phyloP scores from a whole-genome alignment of 83 land plant species.

The Isoetes engelmannii region DNA sequence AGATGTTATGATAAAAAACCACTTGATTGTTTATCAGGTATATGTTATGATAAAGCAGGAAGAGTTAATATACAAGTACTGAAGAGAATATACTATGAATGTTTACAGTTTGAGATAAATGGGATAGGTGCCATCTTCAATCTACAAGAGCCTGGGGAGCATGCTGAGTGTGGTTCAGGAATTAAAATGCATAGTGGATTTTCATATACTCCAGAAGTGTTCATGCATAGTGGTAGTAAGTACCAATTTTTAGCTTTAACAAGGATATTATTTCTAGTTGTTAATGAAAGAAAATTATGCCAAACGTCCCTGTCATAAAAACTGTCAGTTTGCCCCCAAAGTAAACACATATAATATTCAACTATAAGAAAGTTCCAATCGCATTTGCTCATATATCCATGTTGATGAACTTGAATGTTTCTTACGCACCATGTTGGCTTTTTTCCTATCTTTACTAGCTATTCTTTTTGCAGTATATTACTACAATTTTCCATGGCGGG shows the following conservation, averaged over 20 bases:
- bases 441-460: not conserved
- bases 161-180: conserved; percentile 23
- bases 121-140: conserved; percentile 20
- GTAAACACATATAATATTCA: no score
- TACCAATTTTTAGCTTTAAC: not conserved
- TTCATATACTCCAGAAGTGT: conserved; percentile 25
- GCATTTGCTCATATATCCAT: not conserved
- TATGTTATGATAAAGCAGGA: not conserved
- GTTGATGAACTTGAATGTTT: not conserved
- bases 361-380: not conserved
- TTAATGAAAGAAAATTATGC: not conserved
- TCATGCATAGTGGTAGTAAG: conserved; percentile 19
- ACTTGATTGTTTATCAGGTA: conserved; percentile 14
- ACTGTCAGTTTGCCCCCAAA: no score
- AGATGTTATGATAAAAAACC: conserved; percentile 8
- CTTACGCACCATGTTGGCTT: not conserved
- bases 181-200: conserved; percentile 16
- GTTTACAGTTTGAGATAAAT: conserved; percentile 13
- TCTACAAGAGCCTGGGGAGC: conserved; percentile 28
- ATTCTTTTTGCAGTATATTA: conserved; percentile 18
- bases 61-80: no score
- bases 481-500: conserved; percentile 30
- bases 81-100: no score
- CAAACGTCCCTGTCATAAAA: no score
- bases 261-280: no score